Base-by-base conservation (phyloP, 805 yeast genomes). In the Alloascoidea africana region DNA sequence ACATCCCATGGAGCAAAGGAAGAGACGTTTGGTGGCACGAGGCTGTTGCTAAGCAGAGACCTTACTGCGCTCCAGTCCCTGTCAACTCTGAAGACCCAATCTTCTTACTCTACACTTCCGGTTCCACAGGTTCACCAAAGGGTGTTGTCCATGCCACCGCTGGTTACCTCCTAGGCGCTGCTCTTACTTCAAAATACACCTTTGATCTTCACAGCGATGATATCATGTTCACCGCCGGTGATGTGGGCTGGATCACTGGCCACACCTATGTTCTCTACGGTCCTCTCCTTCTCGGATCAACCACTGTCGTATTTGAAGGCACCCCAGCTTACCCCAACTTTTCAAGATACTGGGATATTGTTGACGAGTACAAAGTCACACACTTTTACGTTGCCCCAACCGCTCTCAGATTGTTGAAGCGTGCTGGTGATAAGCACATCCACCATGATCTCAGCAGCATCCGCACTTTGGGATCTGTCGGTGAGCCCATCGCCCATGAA, bases 311-410 rank as follows among this genome's bases (percentile, higher is more conserved):
- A 41, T 91, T 91, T 56, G 97, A 91, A 66, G 91, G 95, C 42
- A 91, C 98, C 14, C 97, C 98, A 32, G 96, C 95, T 27, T 85
- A 86, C 62, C 98, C 97, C 48, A 78, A 81, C 54, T 87, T 75
- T 55, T 85, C 94, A 42, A 76, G 98, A 62, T 89, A 85, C 68
- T 89, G 97, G 96, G 81, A 87, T 59, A 89, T 91, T 52, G 81
- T 89, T 46, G 94, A 87, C 60, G 72, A 80, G 59, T 75, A 91
- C 66, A 78, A 70, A 62, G 96, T 85, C 38, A 87, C 93, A 39
- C 96, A 87, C 55, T 89, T 91, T 66, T 91, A 91, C 60, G 96
- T 91, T 47, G 98, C 98, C 4, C 98, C 98, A 55, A 91, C 98
- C 33, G 97, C 97, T 14, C 70, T 91, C 54, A 80, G 98, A 60